phyloP scores from a whole-genome alignment of 495 filamentous ascomycete genomes.

The Trichoderma reesei region DNA sequence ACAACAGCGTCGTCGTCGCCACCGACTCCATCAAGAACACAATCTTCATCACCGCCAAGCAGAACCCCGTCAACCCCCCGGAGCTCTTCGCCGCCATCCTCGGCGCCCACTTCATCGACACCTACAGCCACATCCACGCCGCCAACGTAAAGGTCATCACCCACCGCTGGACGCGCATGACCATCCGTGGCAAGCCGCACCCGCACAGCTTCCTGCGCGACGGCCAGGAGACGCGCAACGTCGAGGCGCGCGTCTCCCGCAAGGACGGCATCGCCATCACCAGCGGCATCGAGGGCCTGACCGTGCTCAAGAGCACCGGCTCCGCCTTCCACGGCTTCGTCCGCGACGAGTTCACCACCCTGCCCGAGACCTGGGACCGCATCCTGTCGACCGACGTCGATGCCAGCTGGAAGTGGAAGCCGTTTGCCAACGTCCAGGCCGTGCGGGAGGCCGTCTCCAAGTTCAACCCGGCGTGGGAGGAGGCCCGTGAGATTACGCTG shows the following conservation, averaged over 20 bases:
- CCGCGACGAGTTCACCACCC: slow-evolving; percentile 83
- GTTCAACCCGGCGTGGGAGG: slow-evolving; percentile 72
- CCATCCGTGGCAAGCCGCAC: slow-evolving; percentile 78
- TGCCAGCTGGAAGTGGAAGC: slow-evolving; percentile 73
- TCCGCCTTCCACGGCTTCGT: slow-evolving; percentile 94
- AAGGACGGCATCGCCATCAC: slow-evolving; percentile 55
- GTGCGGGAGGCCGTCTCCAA: slow-evolving; percentile 51
- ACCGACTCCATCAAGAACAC: slow-evolving; percentile 99
- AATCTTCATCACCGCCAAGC: slow-evolving; percentile 86
- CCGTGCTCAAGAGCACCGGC: slow-evolving; percentile 94
- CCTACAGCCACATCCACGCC: slow-evolving; percentile 74
- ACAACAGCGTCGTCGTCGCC: slow-evolving; percentile 91
- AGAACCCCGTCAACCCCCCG: slow-evolving; percentile 84
- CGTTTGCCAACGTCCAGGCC: slow-evolving; percentile 54
- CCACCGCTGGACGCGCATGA: slow-evolving; percentile 89
- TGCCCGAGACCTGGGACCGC: slow-evolving; percentile 85
- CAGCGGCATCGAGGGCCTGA: slow-evolving; percentile 61
- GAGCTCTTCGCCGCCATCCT: slow-evolving; percentile 84
- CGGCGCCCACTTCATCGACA: slow-evolving; percentile 77
- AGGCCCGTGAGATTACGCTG: slow-evolving; percentile 70
- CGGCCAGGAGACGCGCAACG: slow-evolving; percentile 74
- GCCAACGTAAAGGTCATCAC: slow-evolving; percentile 72
- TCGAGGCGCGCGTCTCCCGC: slow-evolving; percentile 50
- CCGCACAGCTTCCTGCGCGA: slow-evolving; percentile 95
- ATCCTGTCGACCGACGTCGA: slow-evolving; percentile 91